These are phyloP conservation scores for Endocladia muricata DNA, from an alignment of 31 red algal genomes.

Conservation along the genomic window DNA sequence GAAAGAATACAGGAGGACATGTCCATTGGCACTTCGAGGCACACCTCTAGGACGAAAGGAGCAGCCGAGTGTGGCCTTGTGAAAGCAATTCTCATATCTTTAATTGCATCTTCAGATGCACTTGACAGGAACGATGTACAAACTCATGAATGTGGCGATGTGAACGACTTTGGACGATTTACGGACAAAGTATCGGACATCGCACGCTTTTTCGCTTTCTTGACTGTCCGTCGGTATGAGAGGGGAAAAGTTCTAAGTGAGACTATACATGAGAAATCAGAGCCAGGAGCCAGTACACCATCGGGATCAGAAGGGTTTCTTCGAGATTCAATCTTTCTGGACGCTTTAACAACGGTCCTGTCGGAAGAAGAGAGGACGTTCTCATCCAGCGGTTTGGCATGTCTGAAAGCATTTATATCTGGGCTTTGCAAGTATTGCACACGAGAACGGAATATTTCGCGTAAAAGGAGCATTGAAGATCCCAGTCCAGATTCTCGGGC, in stretches of 20 bases:
- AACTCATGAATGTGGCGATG: no score
- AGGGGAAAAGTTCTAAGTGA: no score
- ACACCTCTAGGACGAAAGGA: background rate
- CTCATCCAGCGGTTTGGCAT: slow-evolving; percentile 7
- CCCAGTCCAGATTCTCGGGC: no score
- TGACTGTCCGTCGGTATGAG: slow-evolving; percentile 29
- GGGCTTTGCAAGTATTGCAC: slow-evolving; percentile 25
- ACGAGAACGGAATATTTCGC: no score
- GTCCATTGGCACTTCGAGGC: no score
- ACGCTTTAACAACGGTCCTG: slow-evolving; percentile 19
- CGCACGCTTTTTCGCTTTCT: slow-evolving; percentile 46
- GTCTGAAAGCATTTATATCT: slow-evolving; percentile 22
- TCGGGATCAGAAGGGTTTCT: background rate
- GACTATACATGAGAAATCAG: background rate
- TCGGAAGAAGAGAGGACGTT: slow-evolving; percentile 19
- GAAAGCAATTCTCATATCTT: background rate
- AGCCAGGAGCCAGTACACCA: background rate
- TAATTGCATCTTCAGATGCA: background rate
- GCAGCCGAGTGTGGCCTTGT: background rate
- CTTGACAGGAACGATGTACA: no score
- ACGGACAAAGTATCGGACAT: slow-evolving; percentile 12
- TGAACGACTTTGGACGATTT: no score
- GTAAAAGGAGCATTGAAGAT: no score
- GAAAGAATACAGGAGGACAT: no score
- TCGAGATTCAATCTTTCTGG: slow-evolving; percentile 18